A percentile compares a stretch with the other conserved stretches of the same genome.
These are phyloP conservation scores for Metarhizium robertsii DNA, from an alignment of 2,329 filamentous ascomycete genomes.

Conservation along the genomic window DNA sequence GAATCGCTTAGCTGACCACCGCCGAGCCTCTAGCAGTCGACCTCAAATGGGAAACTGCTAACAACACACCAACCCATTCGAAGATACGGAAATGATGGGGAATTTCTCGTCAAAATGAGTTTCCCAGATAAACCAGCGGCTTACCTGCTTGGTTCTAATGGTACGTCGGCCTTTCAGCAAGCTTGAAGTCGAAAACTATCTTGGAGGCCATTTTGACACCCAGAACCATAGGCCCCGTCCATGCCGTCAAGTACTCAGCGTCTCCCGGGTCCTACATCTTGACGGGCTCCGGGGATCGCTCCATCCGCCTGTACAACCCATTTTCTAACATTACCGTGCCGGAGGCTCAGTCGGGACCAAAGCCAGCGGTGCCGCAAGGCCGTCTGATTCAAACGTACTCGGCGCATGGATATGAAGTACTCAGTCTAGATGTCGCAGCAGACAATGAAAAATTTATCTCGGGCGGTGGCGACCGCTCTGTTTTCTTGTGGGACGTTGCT, in stretches of 20 bases:
- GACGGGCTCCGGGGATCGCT: conserved; percentile 76
- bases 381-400: conserved; percentile 78
- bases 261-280: conserved; percentile 69
- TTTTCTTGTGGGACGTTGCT: conserved; percentile 92
- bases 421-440: conserved; percentile 63
- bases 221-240: conserved; percentile 50
- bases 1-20: not conserved
- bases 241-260: conserved; percentile 64
- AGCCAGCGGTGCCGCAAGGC: conserved; percentile 31
- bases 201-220: not conserved
- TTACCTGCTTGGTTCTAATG: conserved; percentile 49
- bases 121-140: conserved; percentile 41
- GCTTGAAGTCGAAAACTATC: not conserved
- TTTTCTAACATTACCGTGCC: conserved; percentile 35
- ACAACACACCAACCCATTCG: not conserved
- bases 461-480: conserved; percentile 80
- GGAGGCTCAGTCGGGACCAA: conserved; percentile 17
- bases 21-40: not conserved
- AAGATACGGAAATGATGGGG: conserved; percentile 10
- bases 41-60: not conserved
- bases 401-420: conserved; percentile 86
- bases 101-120: conserved; percentile 24
- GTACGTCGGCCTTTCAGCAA: conserved; percentile 24
- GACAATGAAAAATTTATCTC: conserved; percentile 82
- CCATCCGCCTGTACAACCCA: conserved; percentile 80